Conservation (phyloP, 805 yeast genomes). For the Myxozyma melibiosi region DNA sequence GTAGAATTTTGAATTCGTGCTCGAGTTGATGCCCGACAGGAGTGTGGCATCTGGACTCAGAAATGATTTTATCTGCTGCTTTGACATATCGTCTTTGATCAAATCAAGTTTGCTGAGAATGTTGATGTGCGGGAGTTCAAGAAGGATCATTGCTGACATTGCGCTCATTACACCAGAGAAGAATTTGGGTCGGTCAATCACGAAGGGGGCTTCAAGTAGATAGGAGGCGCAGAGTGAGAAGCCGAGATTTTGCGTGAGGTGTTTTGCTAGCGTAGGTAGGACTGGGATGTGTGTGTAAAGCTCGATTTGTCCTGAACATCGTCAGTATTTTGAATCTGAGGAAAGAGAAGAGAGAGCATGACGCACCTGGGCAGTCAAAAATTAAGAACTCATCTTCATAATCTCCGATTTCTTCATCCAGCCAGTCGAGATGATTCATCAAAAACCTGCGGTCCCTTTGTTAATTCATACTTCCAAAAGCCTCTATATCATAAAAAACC, state of each 20-base stretch:
- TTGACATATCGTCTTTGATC: constrained; percentile 68
- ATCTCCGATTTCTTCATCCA: constrained; percentile 96
- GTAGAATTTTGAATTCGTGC: constrained; percentile 63
- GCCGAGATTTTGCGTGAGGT: constrained; percentile 74
- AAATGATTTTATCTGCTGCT: constrained; percentile 76
- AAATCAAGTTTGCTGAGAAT: constrained; percentile 85
- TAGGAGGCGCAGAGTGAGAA: constrained; percentile 92
- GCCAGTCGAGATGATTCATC: constrained; percentile 89
- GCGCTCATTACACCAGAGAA: constrained; percentile 95
- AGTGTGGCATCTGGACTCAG: constrained; percentile 90
- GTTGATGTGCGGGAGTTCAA: constrained; percentile 94
- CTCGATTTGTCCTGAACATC: constrained; percentile 64
- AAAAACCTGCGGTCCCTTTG: constrained; percentile 47
- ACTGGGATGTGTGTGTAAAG: constrained; percentile 93
- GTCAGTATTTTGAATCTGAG: not conserved
- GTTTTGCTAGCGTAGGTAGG: constrained; percentile 84
- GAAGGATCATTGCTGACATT: constrained; percentile 95
- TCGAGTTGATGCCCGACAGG: constrained; percentile 54
- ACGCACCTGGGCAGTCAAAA: constrained; percentile 87
- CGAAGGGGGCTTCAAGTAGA: constrained; percentile 89
- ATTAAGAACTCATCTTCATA: constrained; percentile 90
- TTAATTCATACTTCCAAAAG: not conserved
- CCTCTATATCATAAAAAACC: not conserved
- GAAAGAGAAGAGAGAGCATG: not conserved
- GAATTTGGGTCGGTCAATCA: constrained; percentile 85